Conservation (phyloP, 805 yeast species). For the Candida verbasci region DNA sequence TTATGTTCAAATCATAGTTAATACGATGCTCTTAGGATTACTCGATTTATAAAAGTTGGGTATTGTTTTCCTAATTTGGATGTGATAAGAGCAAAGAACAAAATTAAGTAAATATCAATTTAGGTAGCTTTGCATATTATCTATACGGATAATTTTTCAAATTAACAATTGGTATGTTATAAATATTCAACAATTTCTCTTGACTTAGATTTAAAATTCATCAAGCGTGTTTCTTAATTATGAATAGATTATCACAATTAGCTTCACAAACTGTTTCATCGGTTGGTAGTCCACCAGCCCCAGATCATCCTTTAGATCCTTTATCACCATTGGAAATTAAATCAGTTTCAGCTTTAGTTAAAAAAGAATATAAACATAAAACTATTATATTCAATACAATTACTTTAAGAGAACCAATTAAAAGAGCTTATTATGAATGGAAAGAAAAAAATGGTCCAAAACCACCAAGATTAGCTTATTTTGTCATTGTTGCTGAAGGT, state of each 20-base stretch:
- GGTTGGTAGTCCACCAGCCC: slow-evolving; percentile 47
- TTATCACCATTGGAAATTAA: slow-evolving; percentile 59
- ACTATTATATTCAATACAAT: slow-evolving; percentile 60
- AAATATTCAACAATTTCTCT: not conserved
- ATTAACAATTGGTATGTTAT: too few species aligned
- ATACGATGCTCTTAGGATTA: slow-evolving; percentile 3
- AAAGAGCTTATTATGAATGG: slow-evolving; percentile 61
- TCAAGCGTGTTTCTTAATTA: slow-evolving; percentile 13
- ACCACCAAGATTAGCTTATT: slow-evolving; percentile 68
- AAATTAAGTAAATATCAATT: not conserved
- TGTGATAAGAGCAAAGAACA: slow-evolving; percentile 3
- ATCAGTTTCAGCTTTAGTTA: slow-evolving; percentile 50
- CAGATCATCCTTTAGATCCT: slow-evolving; percentile 71
- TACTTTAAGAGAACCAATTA: slow-evolving; percentile 68
- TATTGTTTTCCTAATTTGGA: slow-evolving; percentile 1
- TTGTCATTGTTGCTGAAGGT: slow-evolving; percentile 56
- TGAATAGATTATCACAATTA: slow-evolving; percentile 66
- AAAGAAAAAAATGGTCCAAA: slow-evolving; percentile 53
- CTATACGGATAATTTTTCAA: too few species aligned
- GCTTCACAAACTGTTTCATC: slow-evolving; percentile 60
- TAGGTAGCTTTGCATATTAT: not conserved
- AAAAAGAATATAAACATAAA: slow-evolving; percentile 42
- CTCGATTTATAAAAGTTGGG: not conserved
- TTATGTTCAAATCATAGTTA: too few species aligned
- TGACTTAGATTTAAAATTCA: too few species aligned